Evolutionary conservation across 257 asterid species (phyloP).

Genomic region (Solanum paucissectum): DNA sequence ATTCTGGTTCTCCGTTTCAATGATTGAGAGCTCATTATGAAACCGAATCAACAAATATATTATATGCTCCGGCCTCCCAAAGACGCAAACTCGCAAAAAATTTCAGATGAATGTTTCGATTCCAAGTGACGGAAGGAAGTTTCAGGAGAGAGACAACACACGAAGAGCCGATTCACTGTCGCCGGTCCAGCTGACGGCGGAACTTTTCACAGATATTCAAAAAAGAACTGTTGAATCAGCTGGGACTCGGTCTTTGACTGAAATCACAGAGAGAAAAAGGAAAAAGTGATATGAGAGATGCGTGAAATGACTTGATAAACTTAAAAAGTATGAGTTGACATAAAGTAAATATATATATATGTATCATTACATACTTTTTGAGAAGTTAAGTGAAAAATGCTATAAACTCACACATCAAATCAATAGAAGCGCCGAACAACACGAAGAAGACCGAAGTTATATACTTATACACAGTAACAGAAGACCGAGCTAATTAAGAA

Average conservation of each 20-base stretch:
- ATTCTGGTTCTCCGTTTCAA: background rate
- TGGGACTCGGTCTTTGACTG: background rate
- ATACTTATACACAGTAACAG: background rate
- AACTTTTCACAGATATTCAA: background rate
- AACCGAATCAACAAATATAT: background rate
- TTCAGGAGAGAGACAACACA: background rate
- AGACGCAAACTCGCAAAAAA: background rate
- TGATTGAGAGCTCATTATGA: background rate
- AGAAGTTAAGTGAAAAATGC: background rate
- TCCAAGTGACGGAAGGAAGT: background rate
- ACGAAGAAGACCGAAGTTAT: background rate
- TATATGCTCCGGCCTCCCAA: background rate
- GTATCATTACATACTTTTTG: background rate
- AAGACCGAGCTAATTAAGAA: background rate
- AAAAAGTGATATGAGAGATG: background rate
- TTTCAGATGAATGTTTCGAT: background rate
- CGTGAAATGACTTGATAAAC: background rate
- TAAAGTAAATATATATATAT: background rate
- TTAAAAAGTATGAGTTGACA: background rate
- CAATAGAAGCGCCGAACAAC: background rate
- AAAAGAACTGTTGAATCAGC: background rate
- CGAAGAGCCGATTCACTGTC: background rate
- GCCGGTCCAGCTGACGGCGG: background rate
- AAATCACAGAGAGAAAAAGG: background rate
- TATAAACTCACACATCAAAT: background rate